Evolutionary conservation across 129 eudicot genomes (phyloP).

Genomic region (Smallanthus sonchifolius): DNA sequence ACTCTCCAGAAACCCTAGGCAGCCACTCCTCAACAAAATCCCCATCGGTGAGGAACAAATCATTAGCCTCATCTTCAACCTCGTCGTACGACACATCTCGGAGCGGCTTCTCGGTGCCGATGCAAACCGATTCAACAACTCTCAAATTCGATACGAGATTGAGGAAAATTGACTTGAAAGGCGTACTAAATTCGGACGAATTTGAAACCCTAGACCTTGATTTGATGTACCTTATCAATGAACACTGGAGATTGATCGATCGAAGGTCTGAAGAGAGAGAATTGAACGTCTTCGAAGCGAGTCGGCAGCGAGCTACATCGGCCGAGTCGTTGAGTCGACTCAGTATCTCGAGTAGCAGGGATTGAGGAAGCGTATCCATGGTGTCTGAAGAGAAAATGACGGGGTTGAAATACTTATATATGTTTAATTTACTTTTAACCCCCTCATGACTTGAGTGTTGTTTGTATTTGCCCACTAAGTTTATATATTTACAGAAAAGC

Average conservation of each 20-base stretch:
- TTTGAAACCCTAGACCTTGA: conserved; percentile 6
- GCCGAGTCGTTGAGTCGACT: conserved; percentile 12
- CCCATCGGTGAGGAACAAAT: background rate
- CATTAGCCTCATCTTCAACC: conserved; percentile 7
- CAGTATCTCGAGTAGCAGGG: background rate
- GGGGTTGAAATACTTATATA: background rate
- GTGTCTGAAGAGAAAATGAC: background rate
- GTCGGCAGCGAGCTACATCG: conserved; percentile 9
- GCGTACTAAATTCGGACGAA: background rate
- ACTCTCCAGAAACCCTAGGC: background rate
- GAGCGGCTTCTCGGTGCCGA: background rate
- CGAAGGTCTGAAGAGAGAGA: background rate
- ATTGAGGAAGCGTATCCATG: background rate
- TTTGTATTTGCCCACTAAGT: background rate
- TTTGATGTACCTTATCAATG: background rate
- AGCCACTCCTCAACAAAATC: conserved; percentile 6
- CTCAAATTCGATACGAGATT: background rate
- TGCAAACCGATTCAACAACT: conserved; percentile 3
- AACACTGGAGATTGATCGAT: conserved; percentile 4
- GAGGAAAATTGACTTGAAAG: conserved; percentile 1
- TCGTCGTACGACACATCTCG: conserved; percentile 5
- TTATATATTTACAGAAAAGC: too few species aligned
- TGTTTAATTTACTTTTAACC: background rate
- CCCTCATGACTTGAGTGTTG: background rate
- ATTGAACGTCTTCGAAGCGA: background rate